These are phyloP conservation scores for Dryas alaskensis DNA, from an alignment of 306 rosid genomes.

Conservation along the genomic window DNA sequence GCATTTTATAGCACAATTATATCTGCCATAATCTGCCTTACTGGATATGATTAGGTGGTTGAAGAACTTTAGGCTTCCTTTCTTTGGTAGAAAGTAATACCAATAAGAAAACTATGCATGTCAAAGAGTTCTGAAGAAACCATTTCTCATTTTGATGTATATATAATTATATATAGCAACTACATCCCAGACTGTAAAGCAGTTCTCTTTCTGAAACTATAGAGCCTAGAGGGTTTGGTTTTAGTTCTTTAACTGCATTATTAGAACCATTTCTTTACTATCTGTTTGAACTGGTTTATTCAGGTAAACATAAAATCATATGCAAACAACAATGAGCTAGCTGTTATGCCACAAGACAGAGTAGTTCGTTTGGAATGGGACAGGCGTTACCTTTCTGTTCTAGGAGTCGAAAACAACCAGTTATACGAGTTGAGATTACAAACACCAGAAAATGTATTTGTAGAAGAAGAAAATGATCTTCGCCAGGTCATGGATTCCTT, in stretches of 20 bases:
- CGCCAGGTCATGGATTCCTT: slow-evolving; percentile 86
- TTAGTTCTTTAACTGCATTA: no score
- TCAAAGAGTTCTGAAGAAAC: no score
- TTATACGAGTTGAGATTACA: slow-evolving; percentile 90
- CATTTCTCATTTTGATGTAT: no score
- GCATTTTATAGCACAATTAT: background rate
- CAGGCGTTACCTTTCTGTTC: slow-evolving; percentile 84
- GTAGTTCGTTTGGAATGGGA: slow-evolving; percentile 88
- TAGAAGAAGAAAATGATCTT: slow-evolving; percentile 72
- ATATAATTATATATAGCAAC: no score
- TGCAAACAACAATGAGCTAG: slow-evolving; percentile 88
- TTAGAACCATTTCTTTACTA: background rate
- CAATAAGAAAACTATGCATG: no score
- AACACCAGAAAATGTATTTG: slow-evolving; percentile 75
- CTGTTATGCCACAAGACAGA: slow-evolving; percentile 90
- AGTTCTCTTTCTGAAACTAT: no score
- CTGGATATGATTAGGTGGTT: no score
- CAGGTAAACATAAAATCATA: slow-evolving; percentile 93
- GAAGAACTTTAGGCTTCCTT: no score
- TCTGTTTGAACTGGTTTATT: slow-evolving; percentile 23
- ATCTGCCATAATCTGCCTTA: background rate
- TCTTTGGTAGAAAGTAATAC: no score
- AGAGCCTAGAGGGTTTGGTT: no score
- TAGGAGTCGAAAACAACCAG: slow-evolving; percentile 87
- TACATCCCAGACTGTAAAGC: no score